Conservation (phyloP, 2,329 filamentous ascomycete genomes). For the Penicillium italicum region DNA sequence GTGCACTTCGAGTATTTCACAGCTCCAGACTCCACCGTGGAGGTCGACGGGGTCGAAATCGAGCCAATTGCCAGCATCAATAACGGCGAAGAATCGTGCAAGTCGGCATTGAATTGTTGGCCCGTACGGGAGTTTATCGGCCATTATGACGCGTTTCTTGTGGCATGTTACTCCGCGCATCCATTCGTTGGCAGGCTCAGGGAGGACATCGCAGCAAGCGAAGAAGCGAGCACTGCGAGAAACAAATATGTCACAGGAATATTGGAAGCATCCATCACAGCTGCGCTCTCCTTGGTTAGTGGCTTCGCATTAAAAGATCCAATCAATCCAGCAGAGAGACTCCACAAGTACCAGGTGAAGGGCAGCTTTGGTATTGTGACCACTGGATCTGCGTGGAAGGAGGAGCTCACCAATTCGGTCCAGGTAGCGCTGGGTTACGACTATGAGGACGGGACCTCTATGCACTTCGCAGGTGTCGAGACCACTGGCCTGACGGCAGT, state of each 20-base stretch:
- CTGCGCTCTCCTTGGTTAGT: conserved; percentile 56
- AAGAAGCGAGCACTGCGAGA: conserved; percentile 18
- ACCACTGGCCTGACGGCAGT: conserved; percentile 77
- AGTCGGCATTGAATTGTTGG: conserved; percentile 62
- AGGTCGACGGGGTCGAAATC: conserved; percentile 29
- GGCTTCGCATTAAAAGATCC: conserved; percentile 33
- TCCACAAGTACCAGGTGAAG: conserved; percentile 39
- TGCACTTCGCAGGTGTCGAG: conserved; percentile 72
- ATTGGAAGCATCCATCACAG: conserved; percentile 75
- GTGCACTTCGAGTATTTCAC: conserved; percentile 41
- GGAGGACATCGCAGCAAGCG: conserved; percentile 34
- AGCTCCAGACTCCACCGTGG: conserved; percentile 32
- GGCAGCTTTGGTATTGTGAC: conserved; percentile 77
- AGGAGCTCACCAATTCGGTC: conserved; percentile 65
- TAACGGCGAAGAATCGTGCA: conserved; percentile 62
- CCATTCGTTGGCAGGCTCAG: conserved; percentile 65
- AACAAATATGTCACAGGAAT: conserved; percentile 69
- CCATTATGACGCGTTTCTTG: conserved; percentile 67
- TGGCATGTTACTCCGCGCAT: conserved; percentile 87
- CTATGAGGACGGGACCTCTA: conserved; percentile 26
- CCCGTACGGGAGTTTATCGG: conserved; percentile 47
- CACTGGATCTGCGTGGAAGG: conserved; percentile 80
- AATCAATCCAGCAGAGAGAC: conserved; percentile 7
- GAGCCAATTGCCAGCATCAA: conserved; percentile 72
- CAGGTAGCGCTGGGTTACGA: conserved; percentile 57